These are phyloP conservation scores for Colletotrichum simmondsii DNA, from an alignment of 2,329 filamentous ascomycete species.

Conservation along the genomic window DNA sequence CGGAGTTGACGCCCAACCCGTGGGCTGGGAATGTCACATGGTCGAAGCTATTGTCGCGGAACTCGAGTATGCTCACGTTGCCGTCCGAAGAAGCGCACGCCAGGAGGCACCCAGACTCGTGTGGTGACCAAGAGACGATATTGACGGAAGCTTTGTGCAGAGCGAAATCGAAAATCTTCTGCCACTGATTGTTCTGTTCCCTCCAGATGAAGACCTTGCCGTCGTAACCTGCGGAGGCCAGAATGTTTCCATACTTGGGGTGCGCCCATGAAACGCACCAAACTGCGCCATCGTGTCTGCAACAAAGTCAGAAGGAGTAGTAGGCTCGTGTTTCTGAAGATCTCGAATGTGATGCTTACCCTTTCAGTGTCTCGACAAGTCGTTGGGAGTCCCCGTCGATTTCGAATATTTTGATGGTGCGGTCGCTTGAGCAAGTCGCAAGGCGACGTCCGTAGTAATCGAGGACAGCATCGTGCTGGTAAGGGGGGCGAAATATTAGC, in stretches of 20 bases:
- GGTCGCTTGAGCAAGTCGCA: slow-evolving; percentile 97
- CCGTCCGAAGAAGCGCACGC: slow-evolving; percentile 96
- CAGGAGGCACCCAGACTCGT: slow-evolving; percentile 93
- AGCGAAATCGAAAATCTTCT: slow-evolving; percentile 91
- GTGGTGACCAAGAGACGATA: slow-evolving; percentile 96
- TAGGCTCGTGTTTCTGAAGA: background rate
- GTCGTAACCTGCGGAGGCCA: slow-evolving; percentile 95
- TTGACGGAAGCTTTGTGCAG: slow-evolving; percentile 97
- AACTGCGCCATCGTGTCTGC: slow-evolving; percentile 93
- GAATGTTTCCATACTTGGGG: slow-evolving; percentile 97
- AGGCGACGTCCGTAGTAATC: slow-evolving; percentile 98
- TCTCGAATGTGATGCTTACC: slow-evolving; percentile 63
- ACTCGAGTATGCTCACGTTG: slow-evolving; percentile 92
- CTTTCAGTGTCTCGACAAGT: slow-evolving; percentile 92
- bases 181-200: slow-evolving; percentile 82
- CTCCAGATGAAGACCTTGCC: slow-evolving; percentile 99
- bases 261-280: slow-evolving; percentile 99
- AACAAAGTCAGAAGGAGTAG: background rate
- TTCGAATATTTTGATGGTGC: slow-evolving; percentile 99
- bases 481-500: background rate
- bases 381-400: slow-evolving; percentile 93
- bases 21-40: slow-evolving; percentile 92
- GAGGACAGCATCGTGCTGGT: slow-evolving; percentile 93
- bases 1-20: slow-evolving; percentile 93
- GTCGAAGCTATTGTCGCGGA: slow-evolving; percentile 94